Percentiles rank a stretch among this genome's conserved stretches.
Conservation (phyloP, 768 basidiomycete genomes). For the Pholiota conissans region DNA sequence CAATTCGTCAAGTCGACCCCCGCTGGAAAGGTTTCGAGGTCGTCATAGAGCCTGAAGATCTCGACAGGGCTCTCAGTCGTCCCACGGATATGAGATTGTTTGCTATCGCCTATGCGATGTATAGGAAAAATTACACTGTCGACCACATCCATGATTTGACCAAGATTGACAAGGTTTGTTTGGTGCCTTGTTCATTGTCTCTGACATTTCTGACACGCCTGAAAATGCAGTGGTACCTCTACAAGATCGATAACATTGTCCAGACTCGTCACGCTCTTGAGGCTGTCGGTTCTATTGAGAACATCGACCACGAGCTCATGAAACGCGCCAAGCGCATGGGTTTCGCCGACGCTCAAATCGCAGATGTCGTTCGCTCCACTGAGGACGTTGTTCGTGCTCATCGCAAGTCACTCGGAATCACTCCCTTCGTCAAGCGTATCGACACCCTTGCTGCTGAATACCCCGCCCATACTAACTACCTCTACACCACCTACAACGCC, state of each 20-base stretch:
- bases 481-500: slow-evolving; percentile 99
- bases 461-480: slow-evolving; percentile 98
- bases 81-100: slow-evolving; percentile 97
- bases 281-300: slow-evolving; percentile 65
- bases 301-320: slow-evolving; percentile 77
- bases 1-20: slow-evolving; percentile 96
- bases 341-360: slow-evolving; percentile 92
- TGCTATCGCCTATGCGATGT: slow-evolving; percentile 98
- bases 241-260: slow-evolving; percentile 99
- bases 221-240: slow-evolving; percentile 82
- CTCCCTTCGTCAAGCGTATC: slow-evolving; percentile 98
- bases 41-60: slow-evolving; percentile 84
- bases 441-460: slow-evolving; percentile 99
- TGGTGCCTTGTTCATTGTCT: not conserved
- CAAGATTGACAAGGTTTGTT: slow-evolving; percentile 90
- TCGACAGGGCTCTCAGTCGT: slow-evolving; percentile 73
- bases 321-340: slow-evolving; percentile 90
- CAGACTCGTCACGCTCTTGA: slow-evolving; percentile 79
- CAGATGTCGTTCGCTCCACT: slow-evolving; percentile 69
- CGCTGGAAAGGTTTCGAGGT: slow-evolving; percentile 96
- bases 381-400: slow-evolving; percentile 82
- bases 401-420: slow-evolving; percentile 86
- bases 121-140: slow-evolving; percentile 87
- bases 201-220: not conserved
- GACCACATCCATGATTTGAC: slow-evolving; percentile 91